Base-by-base conservation (phyloP, 108 stramenopile species). In the Cyclotella baltica region DNA sequence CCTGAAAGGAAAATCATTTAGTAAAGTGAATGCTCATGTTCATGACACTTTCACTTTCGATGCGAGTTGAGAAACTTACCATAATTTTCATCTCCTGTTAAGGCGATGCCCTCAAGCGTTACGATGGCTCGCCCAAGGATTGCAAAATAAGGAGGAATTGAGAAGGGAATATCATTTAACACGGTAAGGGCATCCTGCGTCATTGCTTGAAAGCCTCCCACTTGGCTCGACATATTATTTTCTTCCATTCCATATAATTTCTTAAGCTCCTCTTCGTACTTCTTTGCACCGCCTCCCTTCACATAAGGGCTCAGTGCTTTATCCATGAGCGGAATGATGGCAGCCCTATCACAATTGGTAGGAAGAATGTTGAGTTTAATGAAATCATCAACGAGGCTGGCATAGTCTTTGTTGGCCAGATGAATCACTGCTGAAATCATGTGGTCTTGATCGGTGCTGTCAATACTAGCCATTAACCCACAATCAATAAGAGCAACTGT, bases 361-460 rank as follows among this genome's bases (percentile, higher is more conserved):
- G 96, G 96, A 1, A 97, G 76, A 73, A 97, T 92, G 30, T 90
- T 89, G 16, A 97, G 80, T 20, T 76, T 72, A 53, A 97, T 92
- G 62, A 95, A 95, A 76, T 97, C 96, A 69, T 95, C 93, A 11
- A 97, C 93, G 1, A 97, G 81, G 56, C 74, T 78, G n/a, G 93
- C 85, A 70, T 92, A 95, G 67, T 97, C 94, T 62, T 62, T 94
- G 68, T 95, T 95, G 25, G 94, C 94, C 29, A 97, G 88, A 62
- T 97, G 96, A 72, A 97, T 94, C 43, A 97, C 90, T 0, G 96
- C 94, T 48, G 75, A 83, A 22, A 95, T 89, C 90, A 97, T 94
- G 59, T 86, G 75, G 53, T 95, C 94, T 59, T 90, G 87, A 69
- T 95, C 94, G 19, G 70, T 73, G 23, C 72, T 74, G 38, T 85